Conservation (phyloP, 345 rosid genomes). For the Lumnitzera littorea region DNA sequence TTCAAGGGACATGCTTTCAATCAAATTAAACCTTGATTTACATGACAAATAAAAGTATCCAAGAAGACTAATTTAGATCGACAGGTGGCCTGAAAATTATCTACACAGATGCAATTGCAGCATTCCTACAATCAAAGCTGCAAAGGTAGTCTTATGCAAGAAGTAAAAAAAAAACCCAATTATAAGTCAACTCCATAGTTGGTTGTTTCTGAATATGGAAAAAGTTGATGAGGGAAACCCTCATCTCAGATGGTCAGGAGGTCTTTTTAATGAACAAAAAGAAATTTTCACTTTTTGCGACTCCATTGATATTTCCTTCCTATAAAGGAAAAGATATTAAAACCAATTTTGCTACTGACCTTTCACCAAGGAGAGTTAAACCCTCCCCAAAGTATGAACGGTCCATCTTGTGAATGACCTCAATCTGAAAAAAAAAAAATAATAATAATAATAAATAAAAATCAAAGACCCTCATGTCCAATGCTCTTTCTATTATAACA, state of each 20-base stretch:
- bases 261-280: too few species aligned
- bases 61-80: neutral
- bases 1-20: too few species aligned
- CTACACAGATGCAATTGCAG: too few species aligned
- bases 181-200: neutral
- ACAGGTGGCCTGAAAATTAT: neutral
- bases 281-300: too few species aligned
- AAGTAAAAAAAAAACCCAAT: neutral
- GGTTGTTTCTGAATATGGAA: too few species aligned
- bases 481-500: neutral
- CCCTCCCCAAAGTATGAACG: slow-evolving; percentile 75
- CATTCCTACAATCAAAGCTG: neutral
- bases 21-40: neutral
- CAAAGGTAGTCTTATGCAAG: neutral
- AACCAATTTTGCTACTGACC: slow-evolving; percentile 26
- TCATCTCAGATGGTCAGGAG: too few species aligned
- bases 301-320: too few species aligned
- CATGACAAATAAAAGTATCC: too few species aligned
- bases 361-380: slow-evolving; percentile 73
- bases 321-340: neutral
- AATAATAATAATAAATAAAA: too few species aligned
- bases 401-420: slow-evolving; percentile 47
- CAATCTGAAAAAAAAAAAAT: slow-evolving; percentile 36
- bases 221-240: too few species aligned
- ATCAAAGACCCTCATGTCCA: neutral